A percentile compares a stretch with the other conserved stretches of the same genome.
These are phyloP conservation scores for Themeda triandra DNA, from an alignment of 176 grass and related monocot species.

Conservation along the genomic window DNA sequence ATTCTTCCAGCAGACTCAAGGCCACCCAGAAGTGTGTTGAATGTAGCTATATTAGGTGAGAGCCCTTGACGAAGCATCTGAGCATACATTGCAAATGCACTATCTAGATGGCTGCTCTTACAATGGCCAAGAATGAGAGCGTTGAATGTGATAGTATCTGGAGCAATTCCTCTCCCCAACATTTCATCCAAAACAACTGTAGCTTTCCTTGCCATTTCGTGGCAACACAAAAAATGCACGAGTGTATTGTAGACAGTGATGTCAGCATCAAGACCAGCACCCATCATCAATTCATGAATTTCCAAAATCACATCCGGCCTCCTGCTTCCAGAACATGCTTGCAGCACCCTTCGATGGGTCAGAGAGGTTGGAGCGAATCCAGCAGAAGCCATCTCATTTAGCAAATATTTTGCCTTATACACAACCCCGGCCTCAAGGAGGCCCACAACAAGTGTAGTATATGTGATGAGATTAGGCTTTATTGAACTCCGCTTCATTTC, in stretches of 20 bases:
- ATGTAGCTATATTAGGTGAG: conserved; percentile 67
- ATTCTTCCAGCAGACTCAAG: conserved; percentile 72
- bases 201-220: conserved; percentile 74
- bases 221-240: conserved; percentile 62
- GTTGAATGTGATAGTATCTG: conserved; percentile 77
- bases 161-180: conserved; percentile 56
- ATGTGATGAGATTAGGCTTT: conserved; percentile 82
- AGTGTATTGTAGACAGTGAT: conserved; percentile 68
- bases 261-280: conserved; percentile 53
- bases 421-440: conserved; percentile 42
- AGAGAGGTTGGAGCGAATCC: conserved; percentile 49
- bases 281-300: conserved; percentile 66
- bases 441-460: conserved; percentile 55
- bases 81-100: conserved; percentile 63
- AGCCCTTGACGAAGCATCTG: conserved; percentile 62
- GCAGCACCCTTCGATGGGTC: conserved; percentile 56
- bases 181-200: conserved; percentile 67
- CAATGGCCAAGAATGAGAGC: conserved; percentile 86
- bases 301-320: conserved; percentile 46
- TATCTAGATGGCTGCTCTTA: conserved; percentile 63
- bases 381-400: conserved; percentile 61
- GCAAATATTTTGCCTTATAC: conserved; percentile 52
- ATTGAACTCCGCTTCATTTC: conserved; percentile 58
- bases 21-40: conserved; percentile 84
- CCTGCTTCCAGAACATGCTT: conserved; percentile 61